A percentile compares a stretch with the other conserved stretches of the same genome.
Evolutionary conservation across 768 basidiomycete species (phyloP).

Genomic region (Leccinum incarnatum): DNA sequence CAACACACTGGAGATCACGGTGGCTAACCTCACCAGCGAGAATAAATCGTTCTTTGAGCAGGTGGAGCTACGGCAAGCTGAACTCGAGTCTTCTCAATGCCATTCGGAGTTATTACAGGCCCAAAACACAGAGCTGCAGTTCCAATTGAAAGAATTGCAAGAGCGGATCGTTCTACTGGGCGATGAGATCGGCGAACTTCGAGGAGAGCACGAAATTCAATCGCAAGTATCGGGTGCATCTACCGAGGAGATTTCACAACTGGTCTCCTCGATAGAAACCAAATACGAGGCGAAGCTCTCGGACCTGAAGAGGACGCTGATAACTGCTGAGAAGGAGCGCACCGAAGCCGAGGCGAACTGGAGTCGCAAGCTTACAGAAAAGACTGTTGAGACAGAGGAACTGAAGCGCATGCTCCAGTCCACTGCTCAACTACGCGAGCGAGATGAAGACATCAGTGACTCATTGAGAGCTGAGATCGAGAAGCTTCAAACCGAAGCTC

Average conservation of each 20-base stretch:
- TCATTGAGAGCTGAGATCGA: constrained; percentile 56
- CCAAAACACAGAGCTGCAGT: constrained; percentile 81
- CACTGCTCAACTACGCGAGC: constrained; percentile 57
- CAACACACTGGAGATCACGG: constrained; percentile 62
- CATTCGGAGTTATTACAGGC: constrained; percentile 73
- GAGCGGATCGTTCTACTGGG: constrained; percentile 70
- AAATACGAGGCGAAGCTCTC: constrained; percentile 75
- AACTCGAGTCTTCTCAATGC: constrained; percentile 78
- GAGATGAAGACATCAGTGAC: constrained; percentile 49
- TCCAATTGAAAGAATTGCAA: constrained; percentile 76
- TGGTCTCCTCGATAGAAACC: constrained; percentile 70
- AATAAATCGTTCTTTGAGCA: constrained; percentile 84
- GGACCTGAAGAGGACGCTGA: constrained; percentile 65
- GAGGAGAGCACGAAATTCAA: constrained; percentile 51
- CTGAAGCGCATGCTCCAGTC: constrained; percentile 58
- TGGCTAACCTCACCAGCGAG: constrained; percentile 67
- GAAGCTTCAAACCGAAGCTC: constrained; percentile 46
- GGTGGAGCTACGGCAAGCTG: constrained; percentile 84
- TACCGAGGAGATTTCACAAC: constrained; percentile 65
- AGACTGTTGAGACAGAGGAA: constrained; percentile 73
- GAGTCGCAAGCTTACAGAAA: constrained; percentile 79
- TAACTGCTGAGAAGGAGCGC: constrained; percentile 74
- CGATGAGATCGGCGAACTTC: constrained; percentile 67
- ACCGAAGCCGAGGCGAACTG: constrained; percentile 87
- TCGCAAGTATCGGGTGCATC: constrained; percentile 43